Base-by-base conservation (phyloP, 306 rosid genomes). In the Carpinus fangiana region DNA sequence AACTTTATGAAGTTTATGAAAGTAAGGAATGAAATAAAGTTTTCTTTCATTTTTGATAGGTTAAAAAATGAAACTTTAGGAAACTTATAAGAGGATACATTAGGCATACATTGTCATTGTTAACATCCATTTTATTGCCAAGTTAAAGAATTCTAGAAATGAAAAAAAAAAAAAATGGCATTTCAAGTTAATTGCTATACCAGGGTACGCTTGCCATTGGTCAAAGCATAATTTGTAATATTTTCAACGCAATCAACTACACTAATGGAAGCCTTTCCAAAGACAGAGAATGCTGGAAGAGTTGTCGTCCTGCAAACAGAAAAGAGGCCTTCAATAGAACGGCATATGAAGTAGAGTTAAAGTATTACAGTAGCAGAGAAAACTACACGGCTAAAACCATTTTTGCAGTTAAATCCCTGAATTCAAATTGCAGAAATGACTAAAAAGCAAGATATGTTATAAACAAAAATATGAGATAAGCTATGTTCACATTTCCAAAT, bases 271-370 rank as follows among this genome's bases (percentile, higher is more conserved):
- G 97, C 86, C 85, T 88, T 90, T 71, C 98, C 97, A 54, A 92
- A 88, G 62, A 92, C 97, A 84, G 81, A 90, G 75, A 86, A 82
- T 4, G 95, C 93, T 4, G 97, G 97, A 70, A 92, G 87, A 80
- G 77, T 85, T 17, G 95, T 87, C 2, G 97, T 92, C 90, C 98
- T 94, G 90, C 82, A 80, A 17, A 61, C 65, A 75, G 55, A 74
- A 85, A 70, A 73, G 57, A 64, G 31, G 54, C 70, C 50, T 45
- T 79, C 12, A 87, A 43, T 23, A 14, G 67, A 53, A 66, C 4
- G 28, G 70, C 77, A 65, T 64, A 7, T 54, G 43, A 75, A 70
- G 54, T 18, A 59, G 18, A 62, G 76, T 68, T 46, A 60, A 84
- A 65, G 47, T 21, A 66, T 65, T 53, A 69, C 54, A 78, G 51